A percentile compares a stretch with the other conserved stretches of the same genome.
phyloP scores from a whole-genome alignment of 305 asterid genomes.

The Fraxinus xanthoxyloides region DNA sequence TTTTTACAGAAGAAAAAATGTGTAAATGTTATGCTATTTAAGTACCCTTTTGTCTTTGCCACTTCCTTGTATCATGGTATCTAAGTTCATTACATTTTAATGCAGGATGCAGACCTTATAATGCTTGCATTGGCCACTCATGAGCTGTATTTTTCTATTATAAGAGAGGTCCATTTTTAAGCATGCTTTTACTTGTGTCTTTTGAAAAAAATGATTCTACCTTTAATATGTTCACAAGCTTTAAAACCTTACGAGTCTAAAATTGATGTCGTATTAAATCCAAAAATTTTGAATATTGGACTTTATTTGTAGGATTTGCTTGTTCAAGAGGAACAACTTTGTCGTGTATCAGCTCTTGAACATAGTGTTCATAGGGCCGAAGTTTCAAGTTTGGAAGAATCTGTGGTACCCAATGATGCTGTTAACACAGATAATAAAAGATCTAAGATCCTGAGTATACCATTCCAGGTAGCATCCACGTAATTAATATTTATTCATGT shows the following conservation, averaged over 20 bases:
- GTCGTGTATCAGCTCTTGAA: slow-evolving; percentile 5
- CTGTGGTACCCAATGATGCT: slow-evolving; percentile 5
- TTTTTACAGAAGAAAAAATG: neutral
- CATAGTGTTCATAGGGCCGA: neutral
- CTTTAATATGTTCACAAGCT: neutral
- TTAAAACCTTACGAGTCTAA: neutral
- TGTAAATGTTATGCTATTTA: neutral
- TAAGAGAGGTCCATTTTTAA: slow-evolving; percentile 51
- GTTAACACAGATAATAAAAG: neutral
- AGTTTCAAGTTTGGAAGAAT: neutral
- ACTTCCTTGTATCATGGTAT: neutral
- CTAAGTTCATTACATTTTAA: neutral
- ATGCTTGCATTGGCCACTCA: slow-evolving; percentile 64
- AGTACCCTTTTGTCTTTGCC: neutral
- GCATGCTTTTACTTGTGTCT: neutral
- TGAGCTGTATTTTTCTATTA: slow-evolving; percentile 52
- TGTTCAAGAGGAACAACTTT: neutral
- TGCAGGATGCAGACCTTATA: slow-evolving; percentile 64
- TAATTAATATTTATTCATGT: neutral
- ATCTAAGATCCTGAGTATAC: neutral
- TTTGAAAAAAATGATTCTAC: neutral
- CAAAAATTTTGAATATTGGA: neutral
- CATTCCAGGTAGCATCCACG: slow-evolving; percentile 27
- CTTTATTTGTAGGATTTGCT: slow-evolving; percentile 15
- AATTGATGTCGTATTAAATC: neutral